Conservation (phyloP, 306 rosid species). For the Benincasa hispida region DNA sequence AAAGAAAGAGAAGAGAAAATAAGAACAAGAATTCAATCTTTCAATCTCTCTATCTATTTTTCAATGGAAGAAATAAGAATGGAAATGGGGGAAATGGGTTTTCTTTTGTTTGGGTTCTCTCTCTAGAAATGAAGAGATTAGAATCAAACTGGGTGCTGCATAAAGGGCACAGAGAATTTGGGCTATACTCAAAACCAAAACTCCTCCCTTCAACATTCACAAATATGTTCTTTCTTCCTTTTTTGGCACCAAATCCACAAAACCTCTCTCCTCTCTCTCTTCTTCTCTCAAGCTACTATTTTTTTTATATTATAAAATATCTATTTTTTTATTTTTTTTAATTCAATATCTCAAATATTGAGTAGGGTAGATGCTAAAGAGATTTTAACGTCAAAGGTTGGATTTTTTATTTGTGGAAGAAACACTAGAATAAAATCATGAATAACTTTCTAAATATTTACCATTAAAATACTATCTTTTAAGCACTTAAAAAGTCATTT, state of each 20-base stretch:
- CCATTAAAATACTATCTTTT: not conserved
- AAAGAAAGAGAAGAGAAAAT: not conserved
- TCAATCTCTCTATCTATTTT: not conserved
- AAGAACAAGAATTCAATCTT: not conserved
- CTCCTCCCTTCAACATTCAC: constrained; percentile 2
- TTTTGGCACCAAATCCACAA: not conserved
- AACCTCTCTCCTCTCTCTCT: not conserved
- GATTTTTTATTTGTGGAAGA: not conserved
- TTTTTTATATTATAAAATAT: too few species aligned
- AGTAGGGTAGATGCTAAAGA: not conserved
- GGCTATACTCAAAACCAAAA: constrained; percentile 1
- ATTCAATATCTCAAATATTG: not conserved
- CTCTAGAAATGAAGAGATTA: not conserved
- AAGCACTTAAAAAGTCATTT: too few species aligned
- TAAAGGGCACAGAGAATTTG: constrained; percentile 9
- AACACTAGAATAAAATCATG: not conserved
- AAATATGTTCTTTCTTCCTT: not conserved
- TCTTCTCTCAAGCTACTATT: not conserved
- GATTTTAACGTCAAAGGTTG: not conserved
- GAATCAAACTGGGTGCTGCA: constrained; percentile 20
- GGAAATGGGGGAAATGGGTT: not conserved
- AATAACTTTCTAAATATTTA: too few species aligned
- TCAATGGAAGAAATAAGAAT: not conserved
- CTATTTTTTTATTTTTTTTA: too few species aligned
- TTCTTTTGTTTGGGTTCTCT: not conserved